phyloP scores from a whole-genome alignment of 257 asterid genomes.

The Solanum virginianum region DNA sequence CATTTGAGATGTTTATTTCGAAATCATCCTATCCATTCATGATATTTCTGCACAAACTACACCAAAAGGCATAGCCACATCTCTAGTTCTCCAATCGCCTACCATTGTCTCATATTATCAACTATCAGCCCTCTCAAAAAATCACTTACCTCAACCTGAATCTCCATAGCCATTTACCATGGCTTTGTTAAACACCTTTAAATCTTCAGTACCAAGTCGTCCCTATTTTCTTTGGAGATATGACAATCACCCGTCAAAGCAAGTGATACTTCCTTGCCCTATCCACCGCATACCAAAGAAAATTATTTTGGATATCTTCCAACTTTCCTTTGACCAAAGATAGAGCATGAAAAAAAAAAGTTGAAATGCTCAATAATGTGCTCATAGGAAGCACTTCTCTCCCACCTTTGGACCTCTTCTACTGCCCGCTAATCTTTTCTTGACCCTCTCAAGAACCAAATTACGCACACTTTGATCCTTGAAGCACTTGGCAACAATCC shows the following conservation, averaged over 20 bases:
- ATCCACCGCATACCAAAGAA: neutral
- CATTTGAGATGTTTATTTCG: neutral
- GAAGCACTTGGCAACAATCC: neutral
- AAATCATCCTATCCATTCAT: neutral
- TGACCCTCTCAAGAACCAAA: neutral
- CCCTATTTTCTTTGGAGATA: neutral
- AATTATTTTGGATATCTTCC: neutral
- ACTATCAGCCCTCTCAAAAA: neutral
- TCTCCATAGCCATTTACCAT: neutral
- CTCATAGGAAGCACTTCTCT: neutral
- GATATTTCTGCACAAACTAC: neutral
- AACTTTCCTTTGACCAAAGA: neutral
- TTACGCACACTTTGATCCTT: neutral
- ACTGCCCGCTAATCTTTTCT: neutral
- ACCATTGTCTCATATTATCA: neutral
- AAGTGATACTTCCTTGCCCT: neutral
- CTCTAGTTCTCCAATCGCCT: neutral
- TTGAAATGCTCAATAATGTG: neutral
- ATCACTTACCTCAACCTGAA: neutral
- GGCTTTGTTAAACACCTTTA: neutral
- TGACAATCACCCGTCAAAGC: neutral
- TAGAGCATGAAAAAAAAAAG: neutral
- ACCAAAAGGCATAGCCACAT: neutral
- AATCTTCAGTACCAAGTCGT: neutral
- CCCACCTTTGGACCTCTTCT: neutral